Evolutionary conservation across 1,284 basidiomycete genomes (phyloP).

Genomic region (Austropuccinia psidii): DNA sequence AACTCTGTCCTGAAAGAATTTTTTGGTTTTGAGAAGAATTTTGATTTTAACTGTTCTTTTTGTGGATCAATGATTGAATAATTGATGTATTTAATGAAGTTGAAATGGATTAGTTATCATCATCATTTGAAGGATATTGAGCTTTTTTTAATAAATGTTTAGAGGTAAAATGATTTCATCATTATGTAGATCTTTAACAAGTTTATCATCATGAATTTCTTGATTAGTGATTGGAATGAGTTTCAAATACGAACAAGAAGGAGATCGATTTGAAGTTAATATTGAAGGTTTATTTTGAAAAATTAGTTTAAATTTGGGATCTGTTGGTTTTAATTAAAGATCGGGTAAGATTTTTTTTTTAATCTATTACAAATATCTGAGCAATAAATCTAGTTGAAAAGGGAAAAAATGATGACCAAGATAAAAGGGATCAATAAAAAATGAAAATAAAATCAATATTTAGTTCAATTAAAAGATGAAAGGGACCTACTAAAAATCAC

Average conservation of each 20-base stretch:
- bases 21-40: too few relatives aligned
- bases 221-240: too few relatives aligned
- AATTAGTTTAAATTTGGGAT: conserved; percentile 23
- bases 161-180: too few relatives aligned
- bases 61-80: too few relatives aligned
- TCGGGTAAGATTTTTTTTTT: background rate
- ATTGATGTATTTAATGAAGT: background rate
- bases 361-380: conserved; percentile 16
- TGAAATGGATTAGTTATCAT: background rate
- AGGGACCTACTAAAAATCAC: background rate
- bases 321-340: conserved; percentile 27
- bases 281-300: background rate
- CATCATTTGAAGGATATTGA: too few relatives aligned
- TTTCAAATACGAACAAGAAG: background rate
- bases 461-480: background rate
- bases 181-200: too few relatives aligned
- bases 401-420: background rate
- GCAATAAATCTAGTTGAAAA: background rate
- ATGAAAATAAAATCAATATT: background rate
- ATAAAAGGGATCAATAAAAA: background rate
- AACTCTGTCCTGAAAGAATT: too few relatives aligned
- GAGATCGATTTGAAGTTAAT: background rate
- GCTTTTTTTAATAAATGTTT: too few relatives aligned
- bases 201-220: background rate
- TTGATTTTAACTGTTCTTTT: background rate